Evolutionary conservation across 352 stramenopile genomes (phyloP).

Genomic region (Pelagophyceae sp.): DNA sequence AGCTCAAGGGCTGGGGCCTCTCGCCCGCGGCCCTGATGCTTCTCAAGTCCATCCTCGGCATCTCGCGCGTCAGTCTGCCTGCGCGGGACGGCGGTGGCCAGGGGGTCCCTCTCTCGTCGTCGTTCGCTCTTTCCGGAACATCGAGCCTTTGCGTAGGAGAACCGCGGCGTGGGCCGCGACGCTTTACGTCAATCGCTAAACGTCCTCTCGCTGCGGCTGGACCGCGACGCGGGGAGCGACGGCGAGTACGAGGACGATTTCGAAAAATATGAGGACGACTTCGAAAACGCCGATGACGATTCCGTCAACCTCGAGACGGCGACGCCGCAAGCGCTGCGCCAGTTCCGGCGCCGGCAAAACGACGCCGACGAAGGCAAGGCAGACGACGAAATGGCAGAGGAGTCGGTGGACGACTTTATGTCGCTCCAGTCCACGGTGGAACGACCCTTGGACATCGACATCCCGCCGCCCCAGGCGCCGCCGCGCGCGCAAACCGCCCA

Average conservation of each 20-base stretch:
- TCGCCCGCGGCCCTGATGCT: neutral
- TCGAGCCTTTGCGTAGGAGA: too few relatives aligned
- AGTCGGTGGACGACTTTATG: neutral
- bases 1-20: neutral
- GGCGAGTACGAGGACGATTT: conserved; percentile 2
- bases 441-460: too few relatives aligned
- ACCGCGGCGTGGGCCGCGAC: too few relatives aligned
- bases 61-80: neutral
- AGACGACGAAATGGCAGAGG: neutral
- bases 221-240: neutral
- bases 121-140: too few relatives aligned
- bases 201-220: neutral
- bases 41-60: neutral
- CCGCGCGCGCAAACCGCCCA: too few relatives aligned
- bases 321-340: too few relatives aligned
- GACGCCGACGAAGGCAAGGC: neutral
- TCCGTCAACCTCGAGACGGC: neutral
- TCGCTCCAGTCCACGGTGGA: too few relatives aligned
- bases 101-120: too few relatives aligned
- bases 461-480: neutral
- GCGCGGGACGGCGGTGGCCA: neutral
- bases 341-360: too few relatives aligned
- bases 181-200: too few relatives aligned
- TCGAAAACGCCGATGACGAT: conserved; percentile 1
- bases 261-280: conserved; percentile 15